phyloP scores from a whole-genome alignment of 208 protist species.

The Trypanosoma rangeli region DNA sequence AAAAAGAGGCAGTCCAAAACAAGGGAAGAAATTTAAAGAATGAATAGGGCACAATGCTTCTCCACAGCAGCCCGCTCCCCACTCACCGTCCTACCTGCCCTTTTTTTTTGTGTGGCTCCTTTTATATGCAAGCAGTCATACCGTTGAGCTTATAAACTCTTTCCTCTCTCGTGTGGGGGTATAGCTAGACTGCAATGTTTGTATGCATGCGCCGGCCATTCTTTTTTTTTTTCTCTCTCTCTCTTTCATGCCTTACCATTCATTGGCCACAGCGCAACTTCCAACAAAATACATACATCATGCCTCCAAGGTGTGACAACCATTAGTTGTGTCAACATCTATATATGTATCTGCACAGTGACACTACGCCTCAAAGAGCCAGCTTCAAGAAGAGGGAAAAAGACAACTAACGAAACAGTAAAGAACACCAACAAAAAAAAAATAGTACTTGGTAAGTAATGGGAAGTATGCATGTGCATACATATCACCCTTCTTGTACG shows the following conservation, averaged over 20 bases:
- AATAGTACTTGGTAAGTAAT: background rate
- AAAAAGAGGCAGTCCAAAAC: background rate
- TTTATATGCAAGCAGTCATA: background rate
- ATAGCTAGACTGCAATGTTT: background rate
- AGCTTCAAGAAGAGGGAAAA: too few relatives aligned
- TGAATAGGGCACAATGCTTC: background rate
- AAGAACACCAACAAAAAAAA: background rate
- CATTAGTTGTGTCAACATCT: background rate
- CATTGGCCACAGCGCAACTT: background rate
- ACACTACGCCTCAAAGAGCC: too few relatives aligned
- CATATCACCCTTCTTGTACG: background rate
- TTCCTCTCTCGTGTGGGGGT: background rate
- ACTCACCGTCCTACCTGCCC: background rate
- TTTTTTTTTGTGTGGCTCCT: background rate
- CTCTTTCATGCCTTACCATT: background rate
- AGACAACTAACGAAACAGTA: background rate
- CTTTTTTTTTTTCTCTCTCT: background rate
- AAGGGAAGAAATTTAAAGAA: background rate
- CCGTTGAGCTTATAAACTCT: background rate
- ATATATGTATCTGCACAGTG: background rate
- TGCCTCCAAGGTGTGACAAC: background rate
- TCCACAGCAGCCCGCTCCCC: background rate
- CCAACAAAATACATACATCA: background rate
- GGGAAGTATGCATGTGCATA: background rate
- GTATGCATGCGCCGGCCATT: background rate